Evolutionary conservation across 176 grass and related monocot genomes (phyloP), one percentile per base, ranked within the genome.

Genomic region (Leersia perrieri): DNA sequence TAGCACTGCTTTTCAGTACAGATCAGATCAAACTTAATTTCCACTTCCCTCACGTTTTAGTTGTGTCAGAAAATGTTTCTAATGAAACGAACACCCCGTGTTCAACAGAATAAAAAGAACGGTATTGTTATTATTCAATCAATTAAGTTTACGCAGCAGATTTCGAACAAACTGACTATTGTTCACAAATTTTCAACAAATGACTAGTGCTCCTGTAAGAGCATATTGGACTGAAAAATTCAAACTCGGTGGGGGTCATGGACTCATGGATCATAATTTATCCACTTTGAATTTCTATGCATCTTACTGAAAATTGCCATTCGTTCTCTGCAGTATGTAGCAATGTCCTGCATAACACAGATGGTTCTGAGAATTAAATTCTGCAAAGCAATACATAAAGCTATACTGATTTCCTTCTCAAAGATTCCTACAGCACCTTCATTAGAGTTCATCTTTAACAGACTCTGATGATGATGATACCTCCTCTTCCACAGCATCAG

Each of bases 371-470:
- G 64, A 26, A 26, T 34, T 28, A 25, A 10, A 65, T 67, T 80
- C 32, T 62, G 40, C 34, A 20, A 7, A 77, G 63, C 4, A 85
- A 72, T 28, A 10, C 14, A 38, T 7, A n/a, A n/a, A n/a, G n/a
- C n/a, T n/a, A n/a, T n/a, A n/a, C n/a, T n/a, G n/a, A n/a, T n/a
- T n/a, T n/a, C n/a, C n/a, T n/a, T n/a, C n/a, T n/a, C n/a, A 68
- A 75, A 0, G 16, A 31, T 57, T 28, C 58, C 53, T 39, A 73
- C 73, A 27, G 15, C 66, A 80, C 72, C 73, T 86, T 70, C 32
- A 88, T 91, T 62, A 99, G 55, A 99, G 86, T 66, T 99, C 96
- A 70, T 99, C 92, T 86, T 91, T 93, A 34, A 66, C 58, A 45
- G 82, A 72, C 1, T 77, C 62, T 36, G 51, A 68, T 1, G 76